These are phyloP conservation scores for Trichoderma breve DNA, from an alignment of 2,329 filamentous ascomycete species.

Conservation along the genomic window DNA sequence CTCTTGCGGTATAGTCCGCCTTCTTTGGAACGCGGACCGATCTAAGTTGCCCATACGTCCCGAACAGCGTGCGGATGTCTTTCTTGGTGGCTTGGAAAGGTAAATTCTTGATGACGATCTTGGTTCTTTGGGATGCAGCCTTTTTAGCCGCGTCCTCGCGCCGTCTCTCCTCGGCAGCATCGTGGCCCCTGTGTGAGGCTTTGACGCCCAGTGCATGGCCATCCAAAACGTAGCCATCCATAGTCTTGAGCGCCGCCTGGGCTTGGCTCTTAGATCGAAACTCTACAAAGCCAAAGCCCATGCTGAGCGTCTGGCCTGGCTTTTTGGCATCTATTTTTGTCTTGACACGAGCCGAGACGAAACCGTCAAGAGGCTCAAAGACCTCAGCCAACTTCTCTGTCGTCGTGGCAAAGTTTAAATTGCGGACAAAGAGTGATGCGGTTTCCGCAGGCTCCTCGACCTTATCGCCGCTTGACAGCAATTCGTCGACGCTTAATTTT, in stretches of 20 bases:
- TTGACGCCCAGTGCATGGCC: conserved; percentile 82
- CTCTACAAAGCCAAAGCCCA: conserved; percentile 96
- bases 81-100: conserved; percentile 95
- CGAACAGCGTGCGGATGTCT: conserved; percentile 81
- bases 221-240: conserved; percentile 87
- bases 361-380: conserved; percentile 81
- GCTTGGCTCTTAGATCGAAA: conserved; percentile 78
- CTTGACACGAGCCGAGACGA: conserved; percentile 85
- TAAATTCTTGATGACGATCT: conserved; percentile 97
- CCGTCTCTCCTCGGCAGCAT: conserved; percentile 83
- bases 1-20: conserved; percentile 82
- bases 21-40: conserved; percentile 94
- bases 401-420: conserved; percentile 88
- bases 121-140: conserved; percentile 71
- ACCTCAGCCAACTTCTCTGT: conserved; percentile 71
- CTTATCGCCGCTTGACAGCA: conserved; percentile 59
- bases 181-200: conserved; percentile 79
- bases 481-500: conserved; percentile 67
- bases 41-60: conserved; percentile 86
- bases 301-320: conserved; percentile 82
- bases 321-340: conserved; percentile 92
- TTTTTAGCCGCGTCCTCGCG: conserved; percentile 84
- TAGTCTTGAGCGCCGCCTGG: conserved; percentile 73
- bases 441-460: conserved; percentile 58
- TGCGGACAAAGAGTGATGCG: conserved; percentile 87